Conservation (phyloP, 1,284 basidiomycete species). For the Cyathus olla region DNA sequence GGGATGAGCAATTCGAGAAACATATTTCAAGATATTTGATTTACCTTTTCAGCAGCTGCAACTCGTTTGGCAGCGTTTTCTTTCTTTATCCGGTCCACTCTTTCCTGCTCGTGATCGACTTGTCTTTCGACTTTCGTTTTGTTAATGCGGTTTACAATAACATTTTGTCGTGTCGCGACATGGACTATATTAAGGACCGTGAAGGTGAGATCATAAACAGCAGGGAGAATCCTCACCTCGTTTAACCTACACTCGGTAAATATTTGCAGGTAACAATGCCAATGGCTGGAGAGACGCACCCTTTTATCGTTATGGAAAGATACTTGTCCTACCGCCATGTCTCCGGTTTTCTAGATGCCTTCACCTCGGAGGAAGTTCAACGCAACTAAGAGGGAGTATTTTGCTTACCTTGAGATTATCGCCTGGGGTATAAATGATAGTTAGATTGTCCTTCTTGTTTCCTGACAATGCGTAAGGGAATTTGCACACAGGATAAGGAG, state of each 20-base stretch:
- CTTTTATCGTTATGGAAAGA: slow-evolving; percentile 93
- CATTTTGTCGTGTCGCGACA: slow-evolving; percentile 86
- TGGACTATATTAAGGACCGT: slow-evolving; percentile 62
- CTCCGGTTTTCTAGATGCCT: slow-evolving; percentile 85
- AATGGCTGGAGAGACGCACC: slow-evolving; percentile 48
- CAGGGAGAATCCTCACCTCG: slow-evolving; percentile 59
- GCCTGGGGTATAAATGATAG: slow-evolving; percentile 94
- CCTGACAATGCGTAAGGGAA: slow-evolving; percentile 57
- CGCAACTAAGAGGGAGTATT: background rate
- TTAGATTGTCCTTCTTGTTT: slow-evolving; percentile 96
- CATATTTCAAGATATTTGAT: background rate
- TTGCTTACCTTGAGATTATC: slow-evolving; percentile 85
- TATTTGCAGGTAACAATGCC: background rate
- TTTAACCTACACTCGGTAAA: slow-evolving; percentile 69
- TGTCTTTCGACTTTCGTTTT: slow-evolving; percentile 91
- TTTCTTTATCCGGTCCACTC: slow-evolving; percentile 83
- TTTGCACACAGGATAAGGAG: background rate
- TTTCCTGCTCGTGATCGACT: slow-evolving; percentile 94
- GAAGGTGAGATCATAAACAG: slow-evolving; percentile 2
- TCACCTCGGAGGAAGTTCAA: slow-evolving; percentile 4
- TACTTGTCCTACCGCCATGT: slow-evolving; percentile 97
- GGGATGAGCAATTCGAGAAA: background rate
- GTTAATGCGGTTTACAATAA: slow-evolving; percentile 93
- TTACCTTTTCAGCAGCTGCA: slow-evolving; percentile 72
- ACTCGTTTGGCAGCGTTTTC: slow-evolving; percentile 79